These are phyloP conservation scores for Colletotrichum liriopes DNA, from an alignment of 2,329 filamentous ascomycete genomes.

Conservation along the genomic window DNA sequence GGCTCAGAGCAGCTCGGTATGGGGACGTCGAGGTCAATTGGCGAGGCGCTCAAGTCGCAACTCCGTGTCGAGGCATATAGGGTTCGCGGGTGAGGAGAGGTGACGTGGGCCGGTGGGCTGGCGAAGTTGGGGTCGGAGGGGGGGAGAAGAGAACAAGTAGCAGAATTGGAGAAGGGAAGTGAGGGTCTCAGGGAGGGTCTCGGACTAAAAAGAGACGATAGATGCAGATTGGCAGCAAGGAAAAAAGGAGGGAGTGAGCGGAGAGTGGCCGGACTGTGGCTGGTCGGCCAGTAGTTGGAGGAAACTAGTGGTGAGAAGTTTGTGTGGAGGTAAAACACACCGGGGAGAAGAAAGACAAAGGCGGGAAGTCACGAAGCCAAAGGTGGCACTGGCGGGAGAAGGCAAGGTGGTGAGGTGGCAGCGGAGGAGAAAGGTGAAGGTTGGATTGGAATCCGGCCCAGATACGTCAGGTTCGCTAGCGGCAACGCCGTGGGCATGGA, in stretches of 20 bases:
- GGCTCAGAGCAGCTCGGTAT: conserved; percentile 35
- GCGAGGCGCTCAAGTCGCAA: conserved; percentile 25
- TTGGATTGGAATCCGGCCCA: conserved; percentile 37
- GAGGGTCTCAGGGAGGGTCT: conserved; percentile 38
- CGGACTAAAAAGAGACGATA: conserved; percentile 35
- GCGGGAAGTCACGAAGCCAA: conserved; percentile 43
- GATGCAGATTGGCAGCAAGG: conserved; percentile 24
- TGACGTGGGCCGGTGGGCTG: conserved; percentile 21
- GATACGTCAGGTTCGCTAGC: conserved; percentile 24
- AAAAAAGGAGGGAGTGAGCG: conserved; percentile 35
- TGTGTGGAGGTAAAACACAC: conserved; percentile 27
- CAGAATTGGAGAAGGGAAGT: conserved; percentile 18
- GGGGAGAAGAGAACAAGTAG: conserved; percentile 17
- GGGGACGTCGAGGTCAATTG: conserved; percentile 37
- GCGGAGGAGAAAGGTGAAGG: conserved; percentile 30
- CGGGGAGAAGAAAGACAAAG: conserved; percentile 23
- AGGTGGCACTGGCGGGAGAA: conserved; percentile 23
- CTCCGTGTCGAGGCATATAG: conserved; percentile 39
- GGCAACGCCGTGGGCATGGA: neutral
- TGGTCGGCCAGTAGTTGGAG: conserved; percentile 38
- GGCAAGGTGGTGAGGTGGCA: conserved; percentile 31
- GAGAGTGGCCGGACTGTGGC: conserved; percentile 39
- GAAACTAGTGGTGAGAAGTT: conserved; percentile 45
- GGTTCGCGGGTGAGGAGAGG: conserved; percentile 11
- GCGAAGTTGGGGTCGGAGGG: conserved; percentile 16